These are phyloP conservation scores for Digitaria exilis DNA, from an alignment of 202 grass and related monocot species.

Conservation along the genomic window DNA sequence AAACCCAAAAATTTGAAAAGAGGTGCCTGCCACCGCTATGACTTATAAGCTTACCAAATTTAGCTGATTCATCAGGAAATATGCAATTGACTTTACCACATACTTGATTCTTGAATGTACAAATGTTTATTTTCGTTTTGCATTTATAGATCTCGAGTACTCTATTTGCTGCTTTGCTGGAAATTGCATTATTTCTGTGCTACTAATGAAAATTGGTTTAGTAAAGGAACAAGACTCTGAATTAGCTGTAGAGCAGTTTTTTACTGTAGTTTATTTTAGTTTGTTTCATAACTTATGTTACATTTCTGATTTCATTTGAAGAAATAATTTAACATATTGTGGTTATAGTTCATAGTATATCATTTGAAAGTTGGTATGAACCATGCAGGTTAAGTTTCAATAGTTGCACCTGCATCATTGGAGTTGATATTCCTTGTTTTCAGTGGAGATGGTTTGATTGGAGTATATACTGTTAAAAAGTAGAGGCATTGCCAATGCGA, in stretches of 20 bases:
- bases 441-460: neutral
- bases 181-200: neutral
- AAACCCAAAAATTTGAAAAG: constrained; percentile 51
- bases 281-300: neutral
- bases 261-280: constrained; percentile 23
- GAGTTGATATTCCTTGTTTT: neutral
- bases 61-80: neutral
- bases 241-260: constrained; percentile 19
- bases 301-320: neutral
- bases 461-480: neutral
- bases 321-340: neutral
- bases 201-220: neutral
- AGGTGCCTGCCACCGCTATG: constrained; percentile 42
- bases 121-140: constrained; percentile 15
- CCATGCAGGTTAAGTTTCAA: neutral
- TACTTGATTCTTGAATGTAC: constrained; percentile 6
- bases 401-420: neutral
- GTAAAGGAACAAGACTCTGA: neutral
- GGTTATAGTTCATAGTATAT: neutral
- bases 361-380: neutral
- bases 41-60: constrained; percentile 27
- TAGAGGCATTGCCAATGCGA: neutral
- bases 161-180: neutral
- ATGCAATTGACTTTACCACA: neutral
- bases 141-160: neutral